These are phyloP conservation scores for Pseudogymnoascus pannorum DNA, from an alignment of 2,329 filamentous ascomycete species.

Conservation along the genomic window DNA sequence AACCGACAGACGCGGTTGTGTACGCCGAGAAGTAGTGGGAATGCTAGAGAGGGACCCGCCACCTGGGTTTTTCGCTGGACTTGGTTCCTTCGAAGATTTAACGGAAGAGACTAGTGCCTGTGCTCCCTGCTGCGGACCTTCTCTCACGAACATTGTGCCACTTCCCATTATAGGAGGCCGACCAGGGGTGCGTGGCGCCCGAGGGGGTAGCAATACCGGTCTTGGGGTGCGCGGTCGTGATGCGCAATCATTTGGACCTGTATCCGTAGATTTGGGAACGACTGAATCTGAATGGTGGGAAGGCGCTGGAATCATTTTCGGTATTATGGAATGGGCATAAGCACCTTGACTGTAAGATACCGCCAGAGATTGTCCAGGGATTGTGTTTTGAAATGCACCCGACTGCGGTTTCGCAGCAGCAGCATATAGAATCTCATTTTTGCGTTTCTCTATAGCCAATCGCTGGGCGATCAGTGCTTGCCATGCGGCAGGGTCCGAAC, in stretches of 20 bases:
- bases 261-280: not conserved
- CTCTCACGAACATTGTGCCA: not conserved
- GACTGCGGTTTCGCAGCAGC: not conserved
- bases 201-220: not conserved
- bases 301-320: not conserved
- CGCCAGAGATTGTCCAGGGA: not conserved
- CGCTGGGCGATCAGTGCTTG: not conserved
- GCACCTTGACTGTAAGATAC: not conserved
- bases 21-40: not conserved
- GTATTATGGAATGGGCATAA: not conserved
- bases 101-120: not conserved
- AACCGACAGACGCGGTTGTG: not conserved
- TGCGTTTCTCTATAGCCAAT: not conserved
- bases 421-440: not conserved
- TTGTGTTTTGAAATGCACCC: not conserved
- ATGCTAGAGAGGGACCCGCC: not conserved
- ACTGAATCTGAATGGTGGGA: not conserved
- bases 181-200: not conserved
- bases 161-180: constrained; percentile 4
- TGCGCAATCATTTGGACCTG: not conserved
- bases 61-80: not conserved
- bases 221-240: not conserved
- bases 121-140: not conserved
- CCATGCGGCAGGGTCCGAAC: constrained; percentile 19
- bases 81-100: not conserved